Evolutionary conservation across 805 yeast genomes (phyloP).

Genomic region (Wickerhamomyces alni): DNA sequence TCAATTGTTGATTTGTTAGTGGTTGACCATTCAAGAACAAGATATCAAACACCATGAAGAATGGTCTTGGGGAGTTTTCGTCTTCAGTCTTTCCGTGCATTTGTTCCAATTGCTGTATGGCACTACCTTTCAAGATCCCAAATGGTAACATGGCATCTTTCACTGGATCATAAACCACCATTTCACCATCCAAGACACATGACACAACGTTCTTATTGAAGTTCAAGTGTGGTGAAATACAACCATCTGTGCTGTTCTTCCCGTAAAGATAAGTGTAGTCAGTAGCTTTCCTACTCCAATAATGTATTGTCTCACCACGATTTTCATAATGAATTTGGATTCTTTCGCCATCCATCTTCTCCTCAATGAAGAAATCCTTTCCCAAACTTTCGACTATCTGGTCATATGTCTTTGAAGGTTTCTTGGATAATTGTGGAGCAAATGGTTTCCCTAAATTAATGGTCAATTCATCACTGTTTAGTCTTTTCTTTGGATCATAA

Average conservation of each 20-base stretch:
- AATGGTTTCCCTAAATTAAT: slow-evolving; percentile 40
- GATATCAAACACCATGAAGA: slow-evolving; percentile 66
- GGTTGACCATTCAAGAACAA: slow-evolving; percentile 62
- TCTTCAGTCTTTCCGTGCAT: slow-evolving; percentile 28
- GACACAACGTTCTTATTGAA: slow-evolving; percentile 30
- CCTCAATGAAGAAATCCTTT: slow-evolving; percentile 65
- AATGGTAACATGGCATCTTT: slow-evolving; percentile 60
- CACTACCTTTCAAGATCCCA: slow-evolving; percentile 72
- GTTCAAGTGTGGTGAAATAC: slow-evolving; percentile 46
- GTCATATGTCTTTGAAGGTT: slow-evolving; percentile 43
- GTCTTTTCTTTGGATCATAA: slow-evolving; percentile 39
- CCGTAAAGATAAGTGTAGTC: slow-evolving; percentile 77
- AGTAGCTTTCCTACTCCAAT: slow-evolving; percentile 56
- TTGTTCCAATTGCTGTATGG: slow-evolving; percentile 44
- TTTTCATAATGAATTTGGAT: slow-evolving; percentile 64
- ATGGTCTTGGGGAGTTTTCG: slow-evolving; percentile 41
- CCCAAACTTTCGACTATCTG: slow-evolving; percentile 41
- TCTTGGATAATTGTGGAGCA: slow-evolving; percentile 70
- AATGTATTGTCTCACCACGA: slow-evolving; percentile 29
- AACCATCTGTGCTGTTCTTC: slow-evolving; percentile 38
- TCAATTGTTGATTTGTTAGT: slow-evolving; percentile 47
- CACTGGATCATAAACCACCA: slow-evolving; percentile 78
- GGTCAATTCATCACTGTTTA: slow-evolving; percentile 33
- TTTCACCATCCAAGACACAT: slow-evolving; percentile 76
- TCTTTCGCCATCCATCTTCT: slow-evolving; percentile 92